Percentiles rank a stretch among this genome's conserved stretches.
Evolutionary conservation across 345 rosid genomes (phyloP).

Genomic region (Populus deltoides): DNA sequence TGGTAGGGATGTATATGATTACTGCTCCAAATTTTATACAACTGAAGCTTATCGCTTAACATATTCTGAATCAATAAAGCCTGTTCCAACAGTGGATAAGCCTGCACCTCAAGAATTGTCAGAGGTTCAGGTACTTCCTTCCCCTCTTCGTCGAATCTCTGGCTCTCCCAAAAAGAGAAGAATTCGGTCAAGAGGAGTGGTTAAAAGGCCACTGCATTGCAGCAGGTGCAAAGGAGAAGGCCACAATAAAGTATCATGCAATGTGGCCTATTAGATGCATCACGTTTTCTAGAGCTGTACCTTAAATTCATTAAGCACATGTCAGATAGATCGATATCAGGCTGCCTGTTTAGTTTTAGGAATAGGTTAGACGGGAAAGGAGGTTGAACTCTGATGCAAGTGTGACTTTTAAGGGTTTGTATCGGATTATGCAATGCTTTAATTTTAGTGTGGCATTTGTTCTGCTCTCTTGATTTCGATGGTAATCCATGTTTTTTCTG

Average conservation of each 20-base stretch:
- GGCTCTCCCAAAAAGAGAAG: constrained; percentile 32
- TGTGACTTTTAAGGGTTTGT: neutral
- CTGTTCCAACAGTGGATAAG: constrained; percentile 20
- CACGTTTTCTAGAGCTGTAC: neutral
- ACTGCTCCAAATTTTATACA: constrained; percentile 23
- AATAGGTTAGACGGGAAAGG: constrained; percentile 1
- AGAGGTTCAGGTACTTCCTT: constrained; percentile 15
- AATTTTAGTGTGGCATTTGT: neutral
- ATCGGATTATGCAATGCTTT: neutral
- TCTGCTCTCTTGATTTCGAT: neutral
- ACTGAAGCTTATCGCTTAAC: constrained; percentile 18
- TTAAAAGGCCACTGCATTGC: constrained; percentile 30
- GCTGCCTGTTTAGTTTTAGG: neutral
- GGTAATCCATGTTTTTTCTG: neutral
- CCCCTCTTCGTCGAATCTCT: constrained; percentile 13
- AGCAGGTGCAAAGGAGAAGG: constrained; percentile 32
- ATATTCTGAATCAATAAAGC: constrained; percentile 24
- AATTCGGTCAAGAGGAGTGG: constrained; percentile 16
- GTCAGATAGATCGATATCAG: neutral
- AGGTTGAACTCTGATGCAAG: neutral
- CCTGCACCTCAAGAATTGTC: constrained; percentile 11
- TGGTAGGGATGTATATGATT: constrained; percentile 17
- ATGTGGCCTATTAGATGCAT: constrained; percentile 20
- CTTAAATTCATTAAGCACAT: neutral
- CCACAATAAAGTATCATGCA: constrained; percentile 29